A percentile compares a stretch with the other conserved stretches of the same genome.
These are phyloP conservation scores for Pleodorina starrii DNA, from an alignment of 139 green algal species.

Conservation along the genomic window DNA sequence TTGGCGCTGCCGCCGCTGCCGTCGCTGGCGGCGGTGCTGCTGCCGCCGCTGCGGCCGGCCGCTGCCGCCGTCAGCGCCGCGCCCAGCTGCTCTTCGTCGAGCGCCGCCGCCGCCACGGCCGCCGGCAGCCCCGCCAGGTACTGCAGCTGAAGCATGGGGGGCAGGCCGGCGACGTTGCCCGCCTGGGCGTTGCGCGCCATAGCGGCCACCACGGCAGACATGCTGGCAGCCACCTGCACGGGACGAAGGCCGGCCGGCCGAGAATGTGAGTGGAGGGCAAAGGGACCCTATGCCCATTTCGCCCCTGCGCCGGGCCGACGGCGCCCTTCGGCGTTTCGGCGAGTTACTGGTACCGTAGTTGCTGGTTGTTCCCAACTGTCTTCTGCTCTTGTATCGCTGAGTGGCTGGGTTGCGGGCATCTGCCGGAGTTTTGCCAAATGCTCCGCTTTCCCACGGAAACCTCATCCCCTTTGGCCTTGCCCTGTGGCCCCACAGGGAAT, in stretches of 20 bases:
- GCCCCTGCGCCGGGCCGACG: no score
- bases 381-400: no score
- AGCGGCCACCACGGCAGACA: constrained; percentile 15
- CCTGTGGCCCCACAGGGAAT: no score
- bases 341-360: no score
- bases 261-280: background rate
- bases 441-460: no score
- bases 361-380: no score
- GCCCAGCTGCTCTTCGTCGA: background rate
- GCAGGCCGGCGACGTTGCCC: background rate
- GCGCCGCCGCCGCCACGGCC: background rate
- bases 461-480: no score
- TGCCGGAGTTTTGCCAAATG: no score
- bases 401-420: no score
- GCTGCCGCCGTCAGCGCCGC: background rate
- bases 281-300: no score
- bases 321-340: no score
- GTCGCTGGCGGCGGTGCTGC: background rate
- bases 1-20: background rate
- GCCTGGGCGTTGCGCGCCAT: background rate
- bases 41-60: background rate
- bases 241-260: background rate
- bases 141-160: constrained; percentile 42
- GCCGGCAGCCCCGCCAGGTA: constrained; percentile 22
- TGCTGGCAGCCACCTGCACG: constrained; percentile 34